A percentile compares a stretch with the other conserved stretches of the same genome.
These are phyloP conservation scores for Lanmaoa pseudosensibilis DNA, from an alignment of 768 basidiomycete genomes.

Conservation along the genomic window DNA sequence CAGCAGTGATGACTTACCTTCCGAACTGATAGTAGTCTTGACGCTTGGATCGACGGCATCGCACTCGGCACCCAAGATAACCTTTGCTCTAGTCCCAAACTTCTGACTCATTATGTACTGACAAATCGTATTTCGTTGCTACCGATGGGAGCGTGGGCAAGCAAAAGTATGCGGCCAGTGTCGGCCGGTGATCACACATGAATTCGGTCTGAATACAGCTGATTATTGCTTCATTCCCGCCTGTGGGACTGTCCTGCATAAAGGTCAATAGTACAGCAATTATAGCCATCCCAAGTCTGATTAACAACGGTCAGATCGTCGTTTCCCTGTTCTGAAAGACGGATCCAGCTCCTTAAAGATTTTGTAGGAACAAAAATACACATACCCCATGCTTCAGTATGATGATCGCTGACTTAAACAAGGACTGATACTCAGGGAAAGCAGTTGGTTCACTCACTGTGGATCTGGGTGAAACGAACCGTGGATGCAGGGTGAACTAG, in stretches of 20 bases:
- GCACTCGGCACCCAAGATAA: no score
- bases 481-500: background rate
- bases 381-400: background rate
- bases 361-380: no score
- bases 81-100: no score
- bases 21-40: no score
- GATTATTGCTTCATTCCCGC: background rate
- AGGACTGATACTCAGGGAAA: background rate
- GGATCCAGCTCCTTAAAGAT: no score
- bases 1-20: background rate
- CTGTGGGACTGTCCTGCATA: no score
- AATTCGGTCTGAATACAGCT: no score
- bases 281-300: background rate
- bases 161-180: background rate
- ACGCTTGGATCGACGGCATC: no score
- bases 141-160: background rate
- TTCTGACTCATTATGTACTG: no score
- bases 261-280: background rate
- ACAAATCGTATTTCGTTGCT: no score
- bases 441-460: background rate
- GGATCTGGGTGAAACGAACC: background rate
- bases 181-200: background rate
- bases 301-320: background rate
- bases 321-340: background rate
- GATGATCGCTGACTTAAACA: background rate